Conservation (phyloP, 148 eudicot species). For the Suaeda aralocaspica region DNA sequence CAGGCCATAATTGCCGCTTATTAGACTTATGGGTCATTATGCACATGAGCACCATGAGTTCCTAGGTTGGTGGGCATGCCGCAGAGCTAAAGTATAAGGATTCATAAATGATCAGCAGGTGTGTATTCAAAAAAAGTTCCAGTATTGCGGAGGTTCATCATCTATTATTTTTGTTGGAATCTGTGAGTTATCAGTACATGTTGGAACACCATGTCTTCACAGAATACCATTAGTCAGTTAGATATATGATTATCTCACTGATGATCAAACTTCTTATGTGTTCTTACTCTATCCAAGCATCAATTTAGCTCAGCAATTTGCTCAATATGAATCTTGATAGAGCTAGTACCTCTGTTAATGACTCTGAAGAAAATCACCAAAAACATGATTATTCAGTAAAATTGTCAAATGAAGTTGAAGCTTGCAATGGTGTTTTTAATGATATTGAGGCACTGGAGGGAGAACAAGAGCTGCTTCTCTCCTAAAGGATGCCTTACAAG, state of each 20-base stretch:
- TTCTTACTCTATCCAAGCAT: constrained; percentile 52
- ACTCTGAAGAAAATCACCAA: constrained; percentile 12
- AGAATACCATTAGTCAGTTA: constrained; percentile 30
- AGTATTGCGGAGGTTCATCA: constrained; percentile 35
- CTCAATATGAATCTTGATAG: constrained; percentile 20
- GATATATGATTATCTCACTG: constrained; percentile 49
- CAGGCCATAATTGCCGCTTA: constrained; percentile 67
- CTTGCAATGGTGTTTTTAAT: constrained; percentile 32
- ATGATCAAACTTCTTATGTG: constrained; percentile 73
- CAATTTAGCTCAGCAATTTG: constrained; percentile 36
- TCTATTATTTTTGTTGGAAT: constrained; percentile 51
- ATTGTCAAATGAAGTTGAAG: constrained; percentile 27
- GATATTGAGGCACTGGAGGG: constrained; percentile 47
- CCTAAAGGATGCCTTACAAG: constrained; percentile 23
- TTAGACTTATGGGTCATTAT: constrained; percentile 33
- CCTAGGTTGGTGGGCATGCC: constrained; percentile 59
- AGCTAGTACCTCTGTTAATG: constrained; percentile 12
- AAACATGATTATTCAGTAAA: constrained; percentile 16
- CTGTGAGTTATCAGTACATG: constrained; percentile 40
- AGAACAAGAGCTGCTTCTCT: constrained; percentile 28
- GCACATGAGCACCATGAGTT: constrained; percentile 34
- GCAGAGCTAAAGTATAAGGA: constrained; percentile 53
- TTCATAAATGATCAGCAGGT: constrained; percentile 34
- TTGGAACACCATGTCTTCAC: constrained; percentile 30
- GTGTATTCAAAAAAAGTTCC: constrained; percentile 29